A percentile compares a stretch with the other conserved stretches of the same genome.
Evolutionary conservation across 768 basidiomycete genomes (phyloP).

Genomic region (Mycena galericulata): DNA sequence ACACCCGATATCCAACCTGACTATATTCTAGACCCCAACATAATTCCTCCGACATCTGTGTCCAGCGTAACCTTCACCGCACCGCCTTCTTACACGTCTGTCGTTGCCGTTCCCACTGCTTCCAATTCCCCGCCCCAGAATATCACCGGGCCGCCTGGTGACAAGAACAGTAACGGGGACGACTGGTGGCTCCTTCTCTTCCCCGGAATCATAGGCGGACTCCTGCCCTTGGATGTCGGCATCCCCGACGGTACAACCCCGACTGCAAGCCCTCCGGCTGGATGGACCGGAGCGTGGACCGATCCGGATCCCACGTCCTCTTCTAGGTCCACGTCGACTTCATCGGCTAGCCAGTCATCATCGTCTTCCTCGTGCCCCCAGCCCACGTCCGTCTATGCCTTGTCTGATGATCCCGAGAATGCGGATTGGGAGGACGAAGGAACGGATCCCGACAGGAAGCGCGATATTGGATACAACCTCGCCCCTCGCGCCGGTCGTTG

Average conservation of each 20-base stretch:
- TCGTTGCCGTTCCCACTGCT: slow-evolving; percentile 1
- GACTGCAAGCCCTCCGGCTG: neutral
- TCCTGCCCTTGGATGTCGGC: slow-evolving; percentile 7
- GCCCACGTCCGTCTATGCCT: neutral
- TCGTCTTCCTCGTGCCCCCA: neutral
- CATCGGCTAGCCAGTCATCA: neutral
- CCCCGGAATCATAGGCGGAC: neutral
- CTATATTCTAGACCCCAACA: neutral
- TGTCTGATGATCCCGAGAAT: slow-evolving; percentile 9
- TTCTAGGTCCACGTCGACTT: neutral
- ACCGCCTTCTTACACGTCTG: neutral
- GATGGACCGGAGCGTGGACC: slow-evolving; percentile 2
- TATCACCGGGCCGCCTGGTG: slow-evolving; percentile 6
- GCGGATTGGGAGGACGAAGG: slow-evolving; percentile 9
- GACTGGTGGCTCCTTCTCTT: slow-evolving; percentile 21
- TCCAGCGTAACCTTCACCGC: slow-evolving; percentile 13
- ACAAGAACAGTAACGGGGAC: slow-evolving; percentile 3
- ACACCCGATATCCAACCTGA: neutral
- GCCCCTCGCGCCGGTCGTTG: neutral
- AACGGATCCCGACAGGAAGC: slow-evolving; percentile 3
- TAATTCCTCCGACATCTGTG: neutral
- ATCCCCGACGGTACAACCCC: slow-evolving; percentile 15
- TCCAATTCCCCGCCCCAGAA: slow-evolving; percentile 1
- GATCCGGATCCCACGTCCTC: neutral
- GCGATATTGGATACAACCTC: neutral